A percentile compares a stretch with the other conserved stretches of the same genome.
These are phyloP conservation scores for Herpotrichia juniperi DNA, from an alignment of 2,329 filamentous ascomycete genomes.

Conservation along the genomic window DNA sequence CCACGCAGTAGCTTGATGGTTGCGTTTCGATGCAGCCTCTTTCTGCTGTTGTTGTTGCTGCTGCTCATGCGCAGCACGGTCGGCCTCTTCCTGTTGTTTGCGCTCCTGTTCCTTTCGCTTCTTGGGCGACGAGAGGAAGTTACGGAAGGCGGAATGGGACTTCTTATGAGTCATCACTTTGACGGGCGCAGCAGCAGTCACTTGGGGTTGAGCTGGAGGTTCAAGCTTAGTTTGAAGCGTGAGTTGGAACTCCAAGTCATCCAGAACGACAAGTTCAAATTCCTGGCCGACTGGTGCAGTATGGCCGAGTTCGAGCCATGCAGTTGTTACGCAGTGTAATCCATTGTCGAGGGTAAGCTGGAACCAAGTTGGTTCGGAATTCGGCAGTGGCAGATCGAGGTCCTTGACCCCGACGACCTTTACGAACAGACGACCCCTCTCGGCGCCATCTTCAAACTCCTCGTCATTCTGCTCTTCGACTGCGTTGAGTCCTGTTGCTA, in stretches of 20 bases:
- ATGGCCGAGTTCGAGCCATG: slow-evolving; percentile 89
- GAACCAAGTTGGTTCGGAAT: slow-evolving; percentile 90
- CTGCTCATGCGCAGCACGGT: slow-evolving; percentile 65
- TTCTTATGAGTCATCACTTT: slow-evolving; percentile 76
- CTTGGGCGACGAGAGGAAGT: slow-evolving; percentile 84
- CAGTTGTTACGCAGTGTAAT: slow-evolving; percentile 94
- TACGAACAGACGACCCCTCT: slow-evolving; percentile 90
- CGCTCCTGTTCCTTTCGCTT: slow-evolving; percentile 95
- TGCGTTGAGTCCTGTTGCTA: slow-evolving; percentile 64
- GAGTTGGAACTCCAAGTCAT: slow-evolving; percentile 98
- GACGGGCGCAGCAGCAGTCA: slow-evolving; percentile 57
- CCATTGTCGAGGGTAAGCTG: slow-evolving; percentile 98
- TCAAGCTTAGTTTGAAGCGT: slow-evolving; percentile 95
- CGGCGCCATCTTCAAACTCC: slow-evolving; percentile 76
- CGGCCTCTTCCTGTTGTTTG: slow-evolving; percentile 81
- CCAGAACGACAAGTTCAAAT: slow-evolving; percentile 95
- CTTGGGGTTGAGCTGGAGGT: slow-evolving; percentile 63
- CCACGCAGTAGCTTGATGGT: slow-evolving; percentile 73
- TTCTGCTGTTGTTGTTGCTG: slow-evolving; percentile 50
- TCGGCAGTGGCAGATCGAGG: slow-evolving; percentile 86
- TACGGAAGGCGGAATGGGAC: slow-evolving; percentile 77
- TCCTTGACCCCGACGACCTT: slow-evolving; percentile 99
- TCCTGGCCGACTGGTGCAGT: slow-evolving; percentile 96
- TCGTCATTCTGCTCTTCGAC: slow-evolving; percentile 73
- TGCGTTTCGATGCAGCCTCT: slow-evolving; percentile 59